These are phyloP conservation scores for Picocystis sp. DNA, from an alignment of 163 green algal genomes.

Conservation along the genomic window DNA sequence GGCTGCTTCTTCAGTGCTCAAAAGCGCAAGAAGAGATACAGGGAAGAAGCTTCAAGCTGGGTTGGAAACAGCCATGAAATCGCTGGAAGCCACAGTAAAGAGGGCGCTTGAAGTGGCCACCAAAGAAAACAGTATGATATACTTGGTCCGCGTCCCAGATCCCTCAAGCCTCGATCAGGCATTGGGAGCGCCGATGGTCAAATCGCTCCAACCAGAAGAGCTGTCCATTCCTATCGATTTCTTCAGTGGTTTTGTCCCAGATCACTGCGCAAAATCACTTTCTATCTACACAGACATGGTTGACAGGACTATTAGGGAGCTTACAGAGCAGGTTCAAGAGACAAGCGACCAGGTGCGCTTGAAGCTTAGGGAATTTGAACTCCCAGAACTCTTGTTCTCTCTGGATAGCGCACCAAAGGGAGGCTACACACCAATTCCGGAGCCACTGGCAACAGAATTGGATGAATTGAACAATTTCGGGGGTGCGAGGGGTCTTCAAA, in stretches of 20 bases:
- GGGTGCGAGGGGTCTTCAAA: too few relatives aligned
- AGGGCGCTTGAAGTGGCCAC: background rate
- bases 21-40: conserved; percentile 24
- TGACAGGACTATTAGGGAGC: conserved; percentile 43
- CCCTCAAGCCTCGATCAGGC: conserved; percentile 18
- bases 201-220: conserved; percentile 21
- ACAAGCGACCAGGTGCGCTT: conserved; percentile 66
- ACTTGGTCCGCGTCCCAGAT: conserved; percentile 47
- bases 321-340: conserved; percentile 42
- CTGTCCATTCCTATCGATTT: conserved; percentile 30
- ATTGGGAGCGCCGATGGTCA: conserved; percentile 48
- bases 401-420: too few relatives aligned
- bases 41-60: conserved; percentile 17
- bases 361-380: conserved; percentile 42
- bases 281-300: conserved; percentile 78
- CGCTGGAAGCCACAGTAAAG: background rate
- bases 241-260: conserved; percentile 66
- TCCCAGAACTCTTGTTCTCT: conserved; percentile 22
- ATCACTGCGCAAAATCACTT: conserved; percentile 60
- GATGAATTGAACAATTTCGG: too few relatives aligned
- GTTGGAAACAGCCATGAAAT: conserved; percentile 12
- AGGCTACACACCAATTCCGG: too few relatives aligned
- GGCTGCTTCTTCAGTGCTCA: conserved; percentile 9
- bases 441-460: too few relatives aligned
- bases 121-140: conserved; percentile 75